Evolutionary conservation across 129 eudicot genomes (phyloP), one percentile per base, ranked within the genome.

Genomic region (Escallonia herrerae): DNA sequence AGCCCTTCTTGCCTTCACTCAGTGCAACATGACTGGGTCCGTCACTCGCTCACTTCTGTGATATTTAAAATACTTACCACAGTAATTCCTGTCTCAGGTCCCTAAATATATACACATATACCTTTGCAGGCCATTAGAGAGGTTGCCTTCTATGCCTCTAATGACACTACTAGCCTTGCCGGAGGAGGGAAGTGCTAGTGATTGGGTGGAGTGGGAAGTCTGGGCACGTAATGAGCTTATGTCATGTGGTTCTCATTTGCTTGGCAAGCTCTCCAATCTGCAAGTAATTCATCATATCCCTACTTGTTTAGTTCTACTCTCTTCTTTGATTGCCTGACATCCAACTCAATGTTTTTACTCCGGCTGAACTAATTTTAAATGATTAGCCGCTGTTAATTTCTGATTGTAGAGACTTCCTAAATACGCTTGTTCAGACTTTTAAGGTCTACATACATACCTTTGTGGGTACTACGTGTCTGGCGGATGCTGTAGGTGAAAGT

Each of bases 201-300:
- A 55, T 47, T 83, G 82, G 76, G 45, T 40, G 52, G 81, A 68
- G 64, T 73, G 85, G 84, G 96, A 93, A 73, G 74, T 72, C 46
- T 93, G 96, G 95, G 96, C 96, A 15, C 81, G 81, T 14, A 81
- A 77, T 67, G 89, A 93, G 79, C 74, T 93, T 15, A 77, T 85
- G 91, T 70, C 84, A 5, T 70, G 82, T 58, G 98, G 98, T 69
- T 83, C 98, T 79, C 95, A 93, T 47, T 68, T 93, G 71, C 58
- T 60, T 3, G 98, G 84, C 4, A 93, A 93, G 60, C 83, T 88
- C 72, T 71, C 71, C 7, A 78, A 83, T 75, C 71, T 93, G 80
- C 96, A 93, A 79, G 91, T 85, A 65, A 14, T n/a, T 55, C 49
- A 45, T 38, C 43, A 45, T 2, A 45, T 39, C 39, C 53, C 13